Base-by-base conservation (phyloP, 495 filamentous ascomycete species). In the Penicillium atrosanguineum region DNA sequence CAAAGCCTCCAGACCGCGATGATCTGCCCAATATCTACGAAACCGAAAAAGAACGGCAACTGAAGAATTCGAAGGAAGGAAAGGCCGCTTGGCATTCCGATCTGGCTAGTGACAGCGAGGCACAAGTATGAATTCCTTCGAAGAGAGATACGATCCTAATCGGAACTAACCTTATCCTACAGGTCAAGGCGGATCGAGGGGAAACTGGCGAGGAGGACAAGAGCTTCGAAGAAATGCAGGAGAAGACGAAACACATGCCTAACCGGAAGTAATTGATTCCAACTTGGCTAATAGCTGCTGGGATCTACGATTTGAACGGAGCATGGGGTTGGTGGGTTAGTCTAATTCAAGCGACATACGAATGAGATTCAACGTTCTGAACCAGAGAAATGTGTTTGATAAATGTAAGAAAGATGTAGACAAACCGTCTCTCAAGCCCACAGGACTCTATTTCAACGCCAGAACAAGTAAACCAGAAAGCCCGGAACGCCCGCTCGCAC, bases 51-150 rank as follows among this genome's bases (percentile, higher is more conserved):
- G 71, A 89, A 43, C 83, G 90, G 44, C 79, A 81, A 34, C 55
- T 95, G 49, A 70, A 78, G 62, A 85, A 85, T 73, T 78, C 83
- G 47, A 88, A 88, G 72, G 73, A 83, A 12, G 91, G 91, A 19
- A 84, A 87, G 69, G 88, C 76, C 12, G 80, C 90, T 58, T 95
- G 91, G 91, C 88, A 88, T 69, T 74, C 84, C 18, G 86, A 89
- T 64, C 70, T 96, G 49, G 88, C 89, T 6, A 88, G 83, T 53
- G 81, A 89, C 65, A 90, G 86, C 61, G 91, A 96, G 78, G 85
- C 86, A 56, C 84, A 83, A 62, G 84, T 96, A 69, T 42, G 74
- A 51, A 44, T 21, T 2, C 2, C 18, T 23, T n/a, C 7, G 12
- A 14, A n/a, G 5, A 1, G 34, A 12, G 34, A 37, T 7, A 8